A percentile compares a stretch with the other conserved stretches of the same genome.
These are phyloP conservation scores for Rhodosporidiobolus odoratus DNA, from an alignment of 768 basidiomycete species.

Conservation along the genomic window DNA sequence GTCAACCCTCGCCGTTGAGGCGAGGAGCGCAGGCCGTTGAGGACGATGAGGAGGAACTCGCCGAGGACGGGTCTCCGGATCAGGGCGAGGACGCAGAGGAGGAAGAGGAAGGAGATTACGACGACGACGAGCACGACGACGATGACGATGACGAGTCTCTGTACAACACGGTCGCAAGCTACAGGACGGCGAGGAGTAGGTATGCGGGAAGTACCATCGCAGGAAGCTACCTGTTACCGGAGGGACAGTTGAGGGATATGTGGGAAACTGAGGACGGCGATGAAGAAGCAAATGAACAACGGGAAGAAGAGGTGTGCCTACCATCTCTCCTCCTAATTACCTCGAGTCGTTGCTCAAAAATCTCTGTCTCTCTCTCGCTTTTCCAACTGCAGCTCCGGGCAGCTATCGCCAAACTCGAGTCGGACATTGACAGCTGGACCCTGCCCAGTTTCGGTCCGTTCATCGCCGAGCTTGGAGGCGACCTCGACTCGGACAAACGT, in stretches of 20 bases:
- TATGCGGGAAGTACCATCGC: neutral
- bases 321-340: neutral
- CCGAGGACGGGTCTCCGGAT: neutral
- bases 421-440: constrained; percentile 9
- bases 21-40: neutral
- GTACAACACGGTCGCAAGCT: constrained; percentile 16
- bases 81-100: neutral
- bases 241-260: constrained; percentile 2
- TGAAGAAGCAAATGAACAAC: neutral
- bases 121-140: neutral
- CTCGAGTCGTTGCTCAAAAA: too few relatives aligned
- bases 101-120: neutral
- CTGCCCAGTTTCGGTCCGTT: constrained; percentile 6
- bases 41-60: too few relatives aligned
- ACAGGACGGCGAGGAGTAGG: constrained; percentile 5
- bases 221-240: neutral
- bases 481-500: too few relatives aligned
- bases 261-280: neutral
- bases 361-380: neutral
- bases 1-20: neutral
- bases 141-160: neutral
- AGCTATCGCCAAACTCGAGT: constrained; percentile 9
- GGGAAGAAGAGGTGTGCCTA: constrained; percentile 1
- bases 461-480: constrained; percentile 17
- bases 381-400: neutral